Evolutionary conservation across 208 protist genomes (phyloP).

Genomic region (Leishmania arabica): DNA sequence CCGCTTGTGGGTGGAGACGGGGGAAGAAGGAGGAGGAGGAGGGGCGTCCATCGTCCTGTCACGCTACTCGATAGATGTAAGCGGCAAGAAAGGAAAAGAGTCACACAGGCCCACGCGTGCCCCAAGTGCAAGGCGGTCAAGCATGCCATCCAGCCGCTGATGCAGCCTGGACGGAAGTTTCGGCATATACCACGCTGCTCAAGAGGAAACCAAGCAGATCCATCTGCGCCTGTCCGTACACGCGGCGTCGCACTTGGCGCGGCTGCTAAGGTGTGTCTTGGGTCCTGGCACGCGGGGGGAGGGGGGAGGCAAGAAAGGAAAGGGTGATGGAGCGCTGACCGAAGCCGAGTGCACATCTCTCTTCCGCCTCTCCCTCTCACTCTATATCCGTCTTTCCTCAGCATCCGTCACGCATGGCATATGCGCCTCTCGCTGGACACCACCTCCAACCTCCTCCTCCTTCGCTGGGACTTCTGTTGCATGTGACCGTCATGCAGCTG

Average conservation of each 20-base stretch:
- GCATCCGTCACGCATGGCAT: background rate
- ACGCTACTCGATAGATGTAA: background rate
- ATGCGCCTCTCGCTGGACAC: background rate
- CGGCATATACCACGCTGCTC: background rate
- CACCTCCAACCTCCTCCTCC: background rate
- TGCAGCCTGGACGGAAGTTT: background rate
- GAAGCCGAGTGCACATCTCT: background rate
- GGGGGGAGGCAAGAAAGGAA: background rate
- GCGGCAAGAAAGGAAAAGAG: background rate
- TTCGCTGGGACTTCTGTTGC: background rate
- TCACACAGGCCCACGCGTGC: background rate
- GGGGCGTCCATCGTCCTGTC: background rate
- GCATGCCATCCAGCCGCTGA: conserved; percentile 2
- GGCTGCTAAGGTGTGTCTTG: background rate
- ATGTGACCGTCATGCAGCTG: background rate
- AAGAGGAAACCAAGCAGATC: background rate
- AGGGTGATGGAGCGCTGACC: background rate
- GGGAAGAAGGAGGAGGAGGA: too few species aligned
- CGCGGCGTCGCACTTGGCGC: background rate
- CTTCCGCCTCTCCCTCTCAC: background rate
- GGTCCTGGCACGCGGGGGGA: background rate
- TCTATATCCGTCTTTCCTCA: background rate
- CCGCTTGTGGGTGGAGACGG: too few species aligned
- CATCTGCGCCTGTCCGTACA: background rate
- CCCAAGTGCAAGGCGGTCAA: background rate